A percentile compares a stretch with the other conserved stretches of the same genome.
Conservation (phyloP, 306 rosid species). For the Rosa chinensis region DNA sequence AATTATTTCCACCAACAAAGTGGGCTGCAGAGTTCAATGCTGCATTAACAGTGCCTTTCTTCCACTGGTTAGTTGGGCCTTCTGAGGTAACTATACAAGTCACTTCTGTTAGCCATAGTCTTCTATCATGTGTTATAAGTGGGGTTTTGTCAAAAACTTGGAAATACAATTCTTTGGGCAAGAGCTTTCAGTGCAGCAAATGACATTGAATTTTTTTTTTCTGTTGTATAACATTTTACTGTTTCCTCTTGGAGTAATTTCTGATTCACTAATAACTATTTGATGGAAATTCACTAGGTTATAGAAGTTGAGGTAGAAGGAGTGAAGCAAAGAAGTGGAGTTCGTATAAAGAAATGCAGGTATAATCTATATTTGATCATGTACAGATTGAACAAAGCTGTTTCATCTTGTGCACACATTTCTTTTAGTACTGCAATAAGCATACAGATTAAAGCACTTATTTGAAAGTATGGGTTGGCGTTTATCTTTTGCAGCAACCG, state of each 20-base stretch:
- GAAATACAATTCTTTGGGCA: neutral
- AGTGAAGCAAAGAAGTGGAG: slow-evolving; percentile 86
- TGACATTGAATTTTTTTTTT: neutral
- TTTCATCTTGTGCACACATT: neutral
- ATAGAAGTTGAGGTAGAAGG: slow-evolving; percentile 90
- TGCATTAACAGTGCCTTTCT: slow-evolving; percentile 85
- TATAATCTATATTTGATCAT: slow-evolving; percentile 29
- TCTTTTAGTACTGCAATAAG: neutral
- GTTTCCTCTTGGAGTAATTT: slow-evolving; percentile 13
- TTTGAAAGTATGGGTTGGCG: neutral
- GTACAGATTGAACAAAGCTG: neutral
- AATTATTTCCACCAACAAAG: slow-evolving; percentile 88
- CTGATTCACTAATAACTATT: slow-evolving; percentile 13
- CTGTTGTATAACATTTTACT: neutral
- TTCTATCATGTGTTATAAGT: neutral
- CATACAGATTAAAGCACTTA: neutral
- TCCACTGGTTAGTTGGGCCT: slow-evolving; percentile 96
- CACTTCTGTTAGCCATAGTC: neutral
- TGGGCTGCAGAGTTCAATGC: slow-evolving; percentile 99
- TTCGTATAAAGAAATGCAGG: slow-evolving; percentile 94
- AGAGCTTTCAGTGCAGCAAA: neutral
- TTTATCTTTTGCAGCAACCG: neutral
- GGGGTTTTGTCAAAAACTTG: neutral
- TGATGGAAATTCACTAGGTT: slow-evolving; percentile 45
- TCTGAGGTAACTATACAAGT: slow-evolving; percentile 56